Conservation (phyloP, 176 grass and related monocot genomes). For the Carex myosuroides region DNA sequence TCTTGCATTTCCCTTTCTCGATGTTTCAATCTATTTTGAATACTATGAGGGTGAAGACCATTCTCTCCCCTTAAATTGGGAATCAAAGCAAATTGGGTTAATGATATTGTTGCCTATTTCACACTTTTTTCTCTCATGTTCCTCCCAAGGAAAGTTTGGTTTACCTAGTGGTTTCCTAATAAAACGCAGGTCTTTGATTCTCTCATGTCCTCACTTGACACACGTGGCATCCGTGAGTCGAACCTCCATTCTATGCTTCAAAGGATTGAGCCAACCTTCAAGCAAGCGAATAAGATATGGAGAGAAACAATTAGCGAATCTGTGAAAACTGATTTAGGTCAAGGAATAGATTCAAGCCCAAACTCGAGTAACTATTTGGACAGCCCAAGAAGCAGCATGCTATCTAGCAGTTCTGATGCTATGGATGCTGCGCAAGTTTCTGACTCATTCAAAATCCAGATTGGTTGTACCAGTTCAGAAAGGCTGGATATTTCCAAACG, state of each 20-base stretch:
- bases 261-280: slow-evolving; percentile 82
- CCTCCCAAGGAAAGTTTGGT: neutral
- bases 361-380: slow-evolving; percentile 44
- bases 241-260: slow-evolving; percentile 85
- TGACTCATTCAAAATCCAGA: slow-evolving; percentile 67
- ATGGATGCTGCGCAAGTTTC: slow-evolving; percentile 26
- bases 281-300: slow-evolving; percentile 49
- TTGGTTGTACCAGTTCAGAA: slow-evolving; percentile 55
- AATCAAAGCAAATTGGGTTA: neutral
- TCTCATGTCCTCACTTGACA: slow-evolving; percentile 64
- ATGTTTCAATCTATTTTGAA: neutral
- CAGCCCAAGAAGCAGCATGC: slow-evolving; percentile 62
- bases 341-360: slow-evolving; percentile 34
- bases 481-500: slow-evolving; percentile 56
- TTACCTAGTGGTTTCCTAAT: neutral
- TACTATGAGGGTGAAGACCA: neutral
- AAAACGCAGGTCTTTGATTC: slow-evolving; percentile 66
- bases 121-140: neutral
- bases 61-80: neutral
- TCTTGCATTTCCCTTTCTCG: neutral
- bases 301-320: slow-evolving; percentile 25
- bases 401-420: slow-evolving; percentile 58
- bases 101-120: neutral
- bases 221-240: slow-evolving; percentile 75
- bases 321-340: neutral